These are phyloP conservation scores for Ramularia endophylla DNA, from an alignment of 2,329 filamentous ascomycete genomes.

Conservation along the genomic window DNA sequence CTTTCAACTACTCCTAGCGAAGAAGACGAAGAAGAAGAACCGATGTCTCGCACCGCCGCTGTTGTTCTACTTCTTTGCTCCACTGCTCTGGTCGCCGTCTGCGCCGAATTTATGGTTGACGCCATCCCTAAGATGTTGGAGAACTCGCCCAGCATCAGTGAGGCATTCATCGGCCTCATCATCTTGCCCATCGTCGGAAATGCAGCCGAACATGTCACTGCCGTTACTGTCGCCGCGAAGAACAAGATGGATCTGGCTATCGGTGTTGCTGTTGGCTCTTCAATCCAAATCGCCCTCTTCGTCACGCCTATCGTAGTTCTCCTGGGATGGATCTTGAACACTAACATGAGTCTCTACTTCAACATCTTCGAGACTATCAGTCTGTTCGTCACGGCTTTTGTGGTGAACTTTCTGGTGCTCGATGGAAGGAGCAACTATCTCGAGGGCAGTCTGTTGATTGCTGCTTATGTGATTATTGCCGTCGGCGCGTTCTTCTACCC, in stretches of 20 bases:
- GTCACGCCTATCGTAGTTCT: slow-evolving; percentile 71
- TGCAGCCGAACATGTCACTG: slow-evolving; percentile 74
- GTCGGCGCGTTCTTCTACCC: slow-evolving; percentile 48
- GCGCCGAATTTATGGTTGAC: slow-evolving; percentile 67
- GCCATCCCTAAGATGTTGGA: slow-evolving; percentile 64
- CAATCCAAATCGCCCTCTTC: slow-evolving; percentile 75
- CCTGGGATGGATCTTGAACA: slow-evolving; percentile 71
- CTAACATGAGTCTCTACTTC: slow-evolving; percentile 61
- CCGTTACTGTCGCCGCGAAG: slow-evolving; percentile 72
- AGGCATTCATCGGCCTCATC: slow-evolving; percentile 74
- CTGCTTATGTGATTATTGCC: slow-evolving; percentile 74
- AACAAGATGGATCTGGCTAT: slow-evolving; percentile 83
- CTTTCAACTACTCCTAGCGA: slow-evolving; percentile 14
- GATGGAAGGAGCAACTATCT: slow-evolving; percentile 81
- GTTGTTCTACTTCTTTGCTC: slow-evolving; percentile 50
- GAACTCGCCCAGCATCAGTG: slow-evolving; percentile 51
- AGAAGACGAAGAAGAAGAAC: slow-evolving; percentile 29
- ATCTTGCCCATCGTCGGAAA: slow-evolving; percentile 79
- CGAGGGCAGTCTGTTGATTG: slow-evolving; percentile 69
- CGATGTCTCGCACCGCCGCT: slow-evolving; percentile 54
- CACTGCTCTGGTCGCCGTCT: slow-evolving; percentile 54
- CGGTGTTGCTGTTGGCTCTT: slow-evolving; percentile 71
- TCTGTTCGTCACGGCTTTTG: slow-evolving; percentile 73
- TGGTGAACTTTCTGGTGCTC: slow-evolving; percentile 80
- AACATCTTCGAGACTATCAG: slow-evolving; percentile 60